These are phyloP conservation scores for Eucalyptus cloeziana DNA, from an alignment of 345 rosid genomes.

Conservation along the genomic window DNA sequence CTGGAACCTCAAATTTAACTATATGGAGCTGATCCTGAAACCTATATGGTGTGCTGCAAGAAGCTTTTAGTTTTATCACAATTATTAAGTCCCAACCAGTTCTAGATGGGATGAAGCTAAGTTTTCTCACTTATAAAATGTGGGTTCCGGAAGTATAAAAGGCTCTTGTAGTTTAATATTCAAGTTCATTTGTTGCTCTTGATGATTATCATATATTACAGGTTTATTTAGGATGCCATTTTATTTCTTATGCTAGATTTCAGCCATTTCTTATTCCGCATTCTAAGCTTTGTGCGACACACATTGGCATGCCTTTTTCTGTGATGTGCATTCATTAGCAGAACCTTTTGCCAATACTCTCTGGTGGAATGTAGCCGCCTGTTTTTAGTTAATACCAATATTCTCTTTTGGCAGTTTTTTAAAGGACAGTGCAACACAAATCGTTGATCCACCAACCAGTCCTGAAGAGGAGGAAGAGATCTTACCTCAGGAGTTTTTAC, in stretches of 20 bases:
- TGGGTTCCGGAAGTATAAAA: background rate
- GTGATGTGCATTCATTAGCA: background rate
- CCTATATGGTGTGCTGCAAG: background rate
- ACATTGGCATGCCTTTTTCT: background rate
- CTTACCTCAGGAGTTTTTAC: constrained; percentile 62
- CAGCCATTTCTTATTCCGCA: background rate
- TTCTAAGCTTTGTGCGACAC: background rate
- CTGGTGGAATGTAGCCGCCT: background rate
- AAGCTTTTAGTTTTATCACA: background rate
- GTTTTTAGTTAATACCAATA: background rate
- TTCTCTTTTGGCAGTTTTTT: constrained; percentile 24
- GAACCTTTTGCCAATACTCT: background rate
- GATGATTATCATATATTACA: background rate
- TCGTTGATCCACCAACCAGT: constrained; percentile 51
- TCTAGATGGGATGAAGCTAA: background rate
- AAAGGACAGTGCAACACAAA: constrained; percentile 51
- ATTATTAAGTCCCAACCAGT: background rate
- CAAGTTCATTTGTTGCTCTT: background rate
- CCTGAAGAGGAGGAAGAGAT: constrained; percentile 55
- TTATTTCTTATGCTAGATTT: background rate
- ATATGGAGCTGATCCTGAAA: background rate
- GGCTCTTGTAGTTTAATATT: background rate
- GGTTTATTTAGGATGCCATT: background rate
- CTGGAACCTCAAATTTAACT: background rate
- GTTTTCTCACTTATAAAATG: background rate